Conservation (phyloP, 306 rosid genomes). For the Hippophae tibetana region DNA sequence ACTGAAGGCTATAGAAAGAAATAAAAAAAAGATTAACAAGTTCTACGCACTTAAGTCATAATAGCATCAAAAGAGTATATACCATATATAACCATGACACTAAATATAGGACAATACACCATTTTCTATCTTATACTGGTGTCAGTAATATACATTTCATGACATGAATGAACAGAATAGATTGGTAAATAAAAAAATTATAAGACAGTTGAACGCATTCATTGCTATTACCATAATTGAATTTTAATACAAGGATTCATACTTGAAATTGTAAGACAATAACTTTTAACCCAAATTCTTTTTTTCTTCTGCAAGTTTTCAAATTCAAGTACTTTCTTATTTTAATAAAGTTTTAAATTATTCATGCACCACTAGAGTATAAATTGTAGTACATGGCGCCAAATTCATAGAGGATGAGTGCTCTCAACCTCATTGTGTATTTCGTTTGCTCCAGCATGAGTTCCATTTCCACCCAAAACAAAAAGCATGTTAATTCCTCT, state of each 20-base stretch:
- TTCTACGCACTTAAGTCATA: neutral
- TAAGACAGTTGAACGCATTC: neutral
- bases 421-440: constrained; percentile 77
- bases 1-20: neutral
- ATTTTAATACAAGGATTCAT: neutral
- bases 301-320: neutral
- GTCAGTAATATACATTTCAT: too few relatives aligned
- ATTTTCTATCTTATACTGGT: neutral
- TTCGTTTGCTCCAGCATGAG: constrained; percentile 97
- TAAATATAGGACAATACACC: too few relatives aligned
- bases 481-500: constrained; percentile 95
- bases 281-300: neutral
- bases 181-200: too few relatives aligned
- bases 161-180: too few relatives aligned
- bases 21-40: neutral
- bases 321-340: neutral
- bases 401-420: constrained; percentile 11
- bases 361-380: constrained; percentile 9
- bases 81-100: neutral
- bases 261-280: neutral
- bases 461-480: constrained; percentile 96
- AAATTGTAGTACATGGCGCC: constrained; percentile 8
- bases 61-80: neutral
- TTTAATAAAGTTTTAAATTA: neutral
- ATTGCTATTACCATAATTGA: neutral